Conservation (phyloP, 768 basidiomycete species). For the Amanita thiersii region DNA sequence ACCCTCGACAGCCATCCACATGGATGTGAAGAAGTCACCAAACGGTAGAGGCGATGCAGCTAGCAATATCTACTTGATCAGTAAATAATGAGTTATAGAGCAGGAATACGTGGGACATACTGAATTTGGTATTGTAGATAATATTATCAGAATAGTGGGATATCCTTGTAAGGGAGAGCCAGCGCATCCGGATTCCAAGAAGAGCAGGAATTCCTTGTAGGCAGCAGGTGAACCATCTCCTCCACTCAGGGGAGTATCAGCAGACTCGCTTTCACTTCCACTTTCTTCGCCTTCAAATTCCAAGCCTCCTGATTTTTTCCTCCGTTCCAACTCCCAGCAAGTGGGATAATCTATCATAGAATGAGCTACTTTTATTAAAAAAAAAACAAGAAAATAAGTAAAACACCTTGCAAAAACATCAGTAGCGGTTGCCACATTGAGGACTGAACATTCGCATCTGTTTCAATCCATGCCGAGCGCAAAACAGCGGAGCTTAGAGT, state of each 20-base stretch:
- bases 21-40: constrained; percentile 54
- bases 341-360: constrained; percentile 43
- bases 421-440: constrained; percentile 67
- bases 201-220: constrained; percentile 70
- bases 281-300: constrained; percentile 25
- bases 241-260: not conserved
- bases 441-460: constrained; percentile 58
- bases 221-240: constrained; percentile 26
- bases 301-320: constrained; percentile 21
- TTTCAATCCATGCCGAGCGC: constrained; percentile 63
- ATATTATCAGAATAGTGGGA: constrained; percentile 68
- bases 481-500: constrained; percentile 51
- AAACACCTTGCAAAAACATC: constrained; percentile 70
- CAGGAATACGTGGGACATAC: constrained; percentile 34
- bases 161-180: constrained; percentile 76
- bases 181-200: constrained; percentile 73
- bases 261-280: constrained; percentile 10
- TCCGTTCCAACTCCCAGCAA: constrained; percentile 52
- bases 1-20: constrained; percentile 78
- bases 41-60: constrained; percentile 21
- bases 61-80: constrained; percentile 2
- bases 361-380: not conserved
- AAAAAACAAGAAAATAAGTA: constrained; percentile 2
- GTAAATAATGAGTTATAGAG: not conserved
- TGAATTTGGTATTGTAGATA: constrained; percentile 71